Conservation (phyloP, 106 monocot species). For the Dendrobium chrysotoxum region DNA sequence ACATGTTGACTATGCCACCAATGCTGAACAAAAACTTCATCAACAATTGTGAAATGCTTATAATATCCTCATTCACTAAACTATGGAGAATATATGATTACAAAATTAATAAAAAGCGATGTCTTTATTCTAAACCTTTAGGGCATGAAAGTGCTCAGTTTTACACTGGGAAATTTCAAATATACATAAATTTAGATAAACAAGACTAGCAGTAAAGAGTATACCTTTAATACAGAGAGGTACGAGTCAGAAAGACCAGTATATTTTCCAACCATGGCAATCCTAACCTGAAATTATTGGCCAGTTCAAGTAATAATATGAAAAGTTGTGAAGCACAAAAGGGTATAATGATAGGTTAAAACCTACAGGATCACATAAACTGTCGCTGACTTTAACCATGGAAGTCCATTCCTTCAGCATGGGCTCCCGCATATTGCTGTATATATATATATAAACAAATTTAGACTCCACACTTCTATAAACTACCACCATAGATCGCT, state of each 20-base stretch:
- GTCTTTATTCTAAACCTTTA: background rate
- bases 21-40: background rate
- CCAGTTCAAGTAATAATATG: background rate
- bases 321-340: background rate
- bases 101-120: background rate
- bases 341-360: background rate
- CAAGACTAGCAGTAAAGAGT: background rate
- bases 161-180: background rate
- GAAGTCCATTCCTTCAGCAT: conserved; percentile 43
- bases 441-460: conserved; percentile 3
- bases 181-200: background rate
- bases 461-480: background rate
- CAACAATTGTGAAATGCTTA: background rate
- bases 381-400: conserved; percentile 43
- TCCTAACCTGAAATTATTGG: conserved; percentile 39
- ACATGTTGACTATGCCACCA: no score
- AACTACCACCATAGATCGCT: background rate
- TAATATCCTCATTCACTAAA: background rate
- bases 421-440: conserved; percentile 28
- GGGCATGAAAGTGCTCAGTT: background rate
- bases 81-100: background rate
- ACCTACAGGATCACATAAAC: conserved; percentile 35
- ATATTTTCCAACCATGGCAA: conserved; percentile 67
- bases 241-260: conserved; percentile 64
- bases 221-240: conserved; percentile 62